Percentiles rank a stretch among this genome's conserved stretches.
These are phyloP conservation scores for Chrysanthemum seticuspe DNA, from an alignment of 129 eudicot genomes.

Conservation along the genomic window DNA sequence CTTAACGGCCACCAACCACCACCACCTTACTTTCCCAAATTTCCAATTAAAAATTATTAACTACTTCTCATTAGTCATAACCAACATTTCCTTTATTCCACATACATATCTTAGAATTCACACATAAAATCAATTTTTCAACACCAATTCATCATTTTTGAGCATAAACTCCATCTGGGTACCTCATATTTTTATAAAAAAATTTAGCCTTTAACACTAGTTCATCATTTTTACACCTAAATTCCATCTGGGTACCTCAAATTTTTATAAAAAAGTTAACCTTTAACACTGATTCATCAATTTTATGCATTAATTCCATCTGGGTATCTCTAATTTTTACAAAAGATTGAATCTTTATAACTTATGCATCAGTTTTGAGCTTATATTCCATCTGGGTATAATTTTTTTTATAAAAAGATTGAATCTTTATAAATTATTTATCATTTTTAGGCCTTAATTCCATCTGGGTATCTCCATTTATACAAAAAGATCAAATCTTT, in stretches of 20 bases:
- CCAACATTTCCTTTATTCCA: too few species aligned
- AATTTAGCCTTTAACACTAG: too few species aligned
- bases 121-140: too few species aligned
- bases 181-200: too few species aligned
- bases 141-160: too few species aligned
- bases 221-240: background rate
- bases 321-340: background rate
- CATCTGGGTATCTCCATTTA: background rate
- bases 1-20: constrained; percentile 21
- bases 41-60: too few species aligned
- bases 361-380: background rate
- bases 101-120: too few species aligned
- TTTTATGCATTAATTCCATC: background rate
- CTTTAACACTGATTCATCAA: background rate
- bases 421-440: background rate
- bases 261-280: background rate
- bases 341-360: background rate
- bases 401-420: background rate
- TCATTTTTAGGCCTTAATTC: background rate
- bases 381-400: background rate
- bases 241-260: background rate
- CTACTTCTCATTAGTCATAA: too few species aligned
- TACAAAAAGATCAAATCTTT: constrained; percentile 6
- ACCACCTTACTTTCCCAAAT: constrained; percentile 20
- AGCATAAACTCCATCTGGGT: too few species aligned